phyloP scores from a whole-genome alignment of 2,329 filamentous ascomycete species.

The Fusarium albosuccineum region DNA sequence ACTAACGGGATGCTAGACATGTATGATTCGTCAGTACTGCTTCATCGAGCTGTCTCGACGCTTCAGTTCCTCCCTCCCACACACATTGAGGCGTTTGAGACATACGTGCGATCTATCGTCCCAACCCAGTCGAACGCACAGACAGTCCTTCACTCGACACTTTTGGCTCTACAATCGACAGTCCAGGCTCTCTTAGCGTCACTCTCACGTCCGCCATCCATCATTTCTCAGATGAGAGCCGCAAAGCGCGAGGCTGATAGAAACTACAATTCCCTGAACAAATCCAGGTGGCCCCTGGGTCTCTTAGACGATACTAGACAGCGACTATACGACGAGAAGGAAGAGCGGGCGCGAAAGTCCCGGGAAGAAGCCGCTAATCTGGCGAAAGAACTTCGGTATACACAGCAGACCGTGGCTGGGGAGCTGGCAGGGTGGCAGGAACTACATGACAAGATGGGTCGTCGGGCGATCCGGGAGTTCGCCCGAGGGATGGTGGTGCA shows the following conservation, averaged over 20 bases:
- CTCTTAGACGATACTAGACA: conserved; percentile 90
- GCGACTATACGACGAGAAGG: conserved; percentile 84
- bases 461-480: conserved; percentile 80
- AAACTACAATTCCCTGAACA: conserved; percentile 78
- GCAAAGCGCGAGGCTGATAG: conserved; percentile 83
- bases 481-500: conserved; percentile 82
- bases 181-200: conserved; percentile 84
- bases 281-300: conserved; percentile 83
- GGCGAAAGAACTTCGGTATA: conserved; percentile 88
- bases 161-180: conserved; percentile 85
- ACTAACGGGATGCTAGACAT: conserved; percentile 68
- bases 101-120: conserved; percentile 75
- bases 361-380: conserved; percentile 78
- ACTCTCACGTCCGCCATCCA: conserved; percentile 80
- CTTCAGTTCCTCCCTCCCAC: conserved; percentile 75
- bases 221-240: conserved; percentile 81
- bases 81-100: conserved; percentile 78
- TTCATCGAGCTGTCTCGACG: conserved; percentile 65
- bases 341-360: conserved; percentile 80
- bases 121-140: conserved; percentile 81
- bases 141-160: conserved; percentile 77
- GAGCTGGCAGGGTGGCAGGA: conserved; percentile 97
- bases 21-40: conserved; percentile 71
- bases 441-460: conserved; percentile 82
- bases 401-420: conserved; percentile 90